Evolutionary conservation across 2,329 filamentous ascomycete species (phyloP).

Genomic region (Neoascochyta sp.): DNA sequence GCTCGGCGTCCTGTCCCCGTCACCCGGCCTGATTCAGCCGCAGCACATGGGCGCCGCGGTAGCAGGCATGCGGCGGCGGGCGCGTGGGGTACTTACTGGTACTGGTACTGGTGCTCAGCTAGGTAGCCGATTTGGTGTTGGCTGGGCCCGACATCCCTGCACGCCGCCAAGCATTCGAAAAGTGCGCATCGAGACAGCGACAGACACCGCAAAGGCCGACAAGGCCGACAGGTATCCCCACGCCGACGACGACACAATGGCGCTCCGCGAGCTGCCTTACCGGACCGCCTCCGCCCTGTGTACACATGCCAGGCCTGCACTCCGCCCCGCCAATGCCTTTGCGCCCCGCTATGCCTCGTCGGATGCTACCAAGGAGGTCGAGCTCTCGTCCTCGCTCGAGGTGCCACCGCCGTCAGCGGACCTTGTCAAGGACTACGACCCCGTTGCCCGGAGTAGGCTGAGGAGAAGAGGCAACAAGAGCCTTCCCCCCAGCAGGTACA

Average conservation of each 20-base stretch:
- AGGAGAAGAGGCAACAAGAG: slow-evolving; percentile 42
- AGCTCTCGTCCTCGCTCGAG: slow-evolving; percentile 47
- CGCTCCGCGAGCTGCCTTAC: slow-evolving; percentile 36
- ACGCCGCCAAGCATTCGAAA: slow-evolving; percentile 10
- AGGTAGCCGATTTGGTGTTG: no score
- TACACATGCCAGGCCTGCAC: slow-evolving; percentile 21
- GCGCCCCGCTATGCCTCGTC: slow-evolving; percentile 48
- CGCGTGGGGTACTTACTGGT: slow-evolving; percentile 5
- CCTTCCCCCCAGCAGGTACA: slow-evolving; percentile 54
- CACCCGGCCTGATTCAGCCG: slow-evolving; percentile 5
- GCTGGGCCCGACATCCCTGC: no score
- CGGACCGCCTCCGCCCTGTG: slow-evolving; percentile 25
- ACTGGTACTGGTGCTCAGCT: slow-evolving; percentile 2
- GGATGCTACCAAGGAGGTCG: slow-evolving; percentile 45
- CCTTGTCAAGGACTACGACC: slow-evolving; percentile 48
- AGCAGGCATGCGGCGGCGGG: slow-evolving; percentile 7
- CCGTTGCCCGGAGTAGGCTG: slow-evolving; percentile 44
- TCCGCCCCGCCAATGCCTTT: slow-evolving; percentile 17
- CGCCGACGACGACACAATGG: slow-evolving; percentile 27
- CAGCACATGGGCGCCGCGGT: slow-evolving; percentile 3
- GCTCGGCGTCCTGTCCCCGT: no score
- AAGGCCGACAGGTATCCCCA: slow-evolving; percentile 9
- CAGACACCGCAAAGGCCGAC: slow-evolving; percentile 1
- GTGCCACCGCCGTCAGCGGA: slow-evolving; percentile 39
- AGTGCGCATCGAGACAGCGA: slow-evolving; percentile 7